Percentiles rank a stretch among this genome's conserved stretches.
These are phyloP conservation scores for Herpetomonas muscarum DNA, from an alignment of 208 protist genomes.

Conservation along the genomic window DNA sequence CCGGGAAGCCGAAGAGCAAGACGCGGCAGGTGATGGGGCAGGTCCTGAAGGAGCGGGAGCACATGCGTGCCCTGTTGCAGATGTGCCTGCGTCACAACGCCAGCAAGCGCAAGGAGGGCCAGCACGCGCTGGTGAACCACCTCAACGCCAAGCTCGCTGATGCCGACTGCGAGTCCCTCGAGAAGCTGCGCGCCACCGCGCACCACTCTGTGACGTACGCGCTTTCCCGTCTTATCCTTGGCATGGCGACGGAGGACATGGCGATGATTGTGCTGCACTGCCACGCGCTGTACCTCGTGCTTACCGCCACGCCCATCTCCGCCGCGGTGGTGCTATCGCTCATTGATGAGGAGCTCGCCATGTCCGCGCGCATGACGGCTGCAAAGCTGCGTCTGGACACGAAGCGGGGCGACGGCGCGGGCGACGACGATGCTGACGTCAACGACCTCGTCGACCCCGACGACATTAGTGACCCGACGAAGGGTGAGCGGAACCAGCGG, in stretches of 20 bases:
- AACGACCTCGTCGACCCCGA: conserved; percentile 73
- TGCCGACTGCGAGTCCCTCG: conserved; percentile 61
- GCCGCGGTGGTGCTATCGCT: conserved; percentile 60
- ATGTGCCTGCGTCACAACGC: conserved; percentile 87
- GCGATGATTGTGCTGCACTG: conserved; percentile 72
- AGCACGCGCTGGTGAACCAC: conserved; percentile 83
- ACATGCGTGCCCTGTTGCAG: conserved; percentile 74
- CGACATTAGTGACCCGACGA: conserved; percentile 82
- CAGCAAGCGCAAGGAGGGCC: conserved; percentile 63
- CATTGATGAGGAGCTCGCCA: conserved; percentile 68
- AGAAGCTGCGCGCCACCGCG: conserved; percentile 55
- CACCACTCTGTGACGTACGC: conserved; percentile 82
- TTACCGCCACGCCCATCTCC: conserved; percentile 49
- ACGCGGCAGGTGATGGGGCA: conserved; percentile 59
- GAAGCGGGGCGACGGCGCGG: conserved; percentile 5
- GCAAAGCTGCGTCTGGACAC: conserved; percentile 48
- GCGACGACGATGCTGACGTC: conserved; percentile 28
- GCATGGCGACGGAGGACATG: conserved; percentile 84
- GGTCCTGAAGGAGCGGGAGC: conserved; percentile 68
- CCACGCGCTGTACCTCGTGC: conserved; percentile 63
- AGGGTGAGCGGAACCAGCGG: conserved; percentile 84
- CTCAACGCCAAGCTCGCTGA: conserved; percentile 61
- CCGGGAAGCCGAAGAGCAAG: conserved; percentile 26
- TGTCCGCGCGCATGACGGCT: conserved; percentile 61
- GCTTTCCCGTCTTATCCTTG: conserved; percentile 71